Evolutionary conservation across 2,329 filamentous ascomycete genomes (phyloP), one percentile per base, ranked within the genome.

Genomic region (Geosmithia flava): DNA sequence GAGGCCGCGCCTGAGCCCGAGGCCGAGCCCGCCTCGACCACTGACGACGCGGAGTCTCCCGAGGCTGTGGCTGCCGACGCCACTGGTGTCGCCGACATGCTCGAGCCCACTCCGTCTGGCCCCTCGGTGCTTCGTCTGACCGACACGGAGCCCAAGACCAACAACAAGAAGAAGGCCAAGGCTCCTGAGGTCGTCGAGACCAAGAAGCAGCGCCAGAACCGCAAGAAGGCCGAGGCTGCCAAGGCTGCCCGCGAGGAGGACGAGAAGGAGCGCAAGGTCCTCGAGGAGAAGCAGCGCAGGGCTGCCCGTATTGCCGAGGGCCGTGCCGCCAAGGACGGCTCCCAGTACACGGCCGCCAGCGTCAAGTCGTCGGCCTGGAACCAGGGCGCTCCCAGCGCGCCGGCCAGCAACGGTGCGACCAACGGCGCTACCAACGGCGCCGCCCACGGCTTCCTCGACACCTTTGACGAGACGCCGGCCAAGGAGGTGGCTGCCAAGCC

Each of bases 141-240:
- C 48, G 81, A 82, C 52, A 62, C 77, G 66, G 58, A 76, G 67
- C 62, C 80, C 74, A 68, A 75, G 60, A 30, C 37, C 20, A 77
- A 83, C 67, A 71, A 77, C 39, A 68, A 74, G 53, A 81, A 81
- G 67, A 71, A 76, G 57, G 68, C 72, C 54, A 79, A 82, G 68
- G 69, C 74, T 41, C 72, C 78, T 53, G 81, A 87, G 63, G 75
- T 77, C 45, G 77, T 76, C 17, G 86, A 95, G 72, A 85, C 84
- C 19, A 96, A 96, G 83, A 96, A 96, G 74, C 87, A 95, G 71
- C 83, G 89, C 51, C 90, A 96, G 71, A 93, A 95, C 70, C 80
- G 83, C 55, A 81, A 85, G 71, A 96, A 95, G 80, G 81, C 78
- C 39, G 89, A 95, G 67, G 83, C 81, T 50, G 81, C 81, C 58